Evolutionary conservation across 805 yeast species (phyloP), one percentile per base, ranked within the genome.

Genomic region (Tetrapisispora iriomotensis): DNA sequence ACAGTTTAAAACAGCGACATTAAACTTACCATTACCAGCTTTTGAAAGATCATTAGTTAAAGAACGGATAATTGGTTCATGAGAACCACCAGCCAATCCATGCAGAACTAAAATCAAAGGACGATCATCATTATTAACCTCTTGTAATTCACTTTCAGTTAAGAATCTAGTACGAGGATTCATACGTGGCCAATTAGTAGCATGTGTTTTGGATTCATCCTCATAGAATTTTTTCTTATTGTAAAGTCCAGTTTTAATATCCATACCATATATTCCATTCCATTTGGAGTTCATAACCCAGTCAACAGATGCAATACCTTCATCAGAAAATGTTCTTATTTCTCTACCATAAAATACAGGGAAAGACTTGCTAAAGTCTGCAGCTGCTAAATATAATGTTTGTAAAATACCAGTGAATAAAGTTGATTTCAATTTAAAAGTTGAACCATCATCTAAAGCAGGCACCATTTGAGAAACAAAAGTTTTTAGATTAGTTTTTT

Each of bases 11-110:
- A 71, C 74, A 14, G 77, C 79, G 37, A 77, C 78, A 58, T 79
- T 74, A 54, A 76, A 67, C 43, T 64, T 49, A 8, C 45, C 45
- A 40, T 64, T 62, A n/a, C 61, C 58, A 7, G 58, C 58, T 1
- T 52, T 48, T 19, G 69, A 65, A 32, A 78, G 56, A 14, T 60
- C 58, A 33, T 64, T 61, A 26, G 74, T 57, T 25, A 76, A 62
- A 6, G 79, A 70, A 44, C 85, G 67, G 34, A 81, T 72, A 42
- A 77, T 77, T 20, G 82, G 75, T 55, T 82, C 90, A 49, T 77
- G 81, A 12, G 84, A 76, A 2, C 92, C 92, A 41, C 90, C 88
- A 20, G 82, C 79, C 28, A 82, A 65, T 1, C 90, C 92, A 51
- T 82, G 88, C 34, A 71, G 59, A 5, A 80, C 72, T 26, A 82